A percentile compares a stretch with the other conserved stretches of the same genome.
Evolutionary conservation across 2,329 filamentous ascomycete genomes (phyloP).

Genomic region (Thelonectria olida): DNA sequence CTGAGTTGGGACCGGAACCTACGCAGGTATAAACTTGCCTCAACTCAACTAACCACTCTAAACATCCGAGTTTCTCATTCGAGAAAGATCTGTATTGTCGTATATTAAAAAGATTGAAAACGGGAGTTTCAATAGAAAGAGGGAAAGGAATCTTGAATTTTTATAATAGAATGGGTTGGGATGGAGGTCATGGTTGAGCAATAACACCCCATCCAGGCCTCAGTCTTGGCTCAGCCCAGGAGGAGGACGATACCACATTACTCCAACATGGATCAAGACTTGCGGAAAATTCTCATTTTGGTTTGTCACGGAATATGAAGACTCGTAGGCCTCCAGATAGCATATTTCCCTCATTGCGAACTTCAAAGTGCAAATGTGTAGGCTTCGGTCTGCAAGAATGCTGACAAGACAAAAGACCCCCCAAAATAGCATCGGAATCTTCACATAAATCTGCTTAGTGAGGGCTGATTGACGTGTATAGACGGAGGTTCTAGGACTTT

Average conservation of each 20-base stretch:
- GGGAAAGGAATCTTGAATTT: too few relatives aligned
- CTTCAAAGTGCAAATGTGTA: too few relatives aligned
- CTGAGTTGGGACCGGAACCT: too few relatives aligned
- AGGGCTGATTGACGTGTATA: background rate
- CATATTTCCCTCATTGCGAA: background rate
- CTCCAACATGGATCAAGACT: background rate
- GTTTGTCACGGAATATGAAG: background rate
- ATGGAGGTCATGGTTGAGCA: background rate
- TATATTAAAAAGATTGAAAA: too few relatives aligned
- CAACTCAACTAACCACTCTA: too few relatives aligned
- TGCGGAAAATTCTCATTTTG: background rate
- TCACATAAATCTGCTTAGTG: background rate
- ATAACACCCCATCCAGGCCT: background rate
- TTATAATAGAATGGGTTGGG: too few relatives aligned
- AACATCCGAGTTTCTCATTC: too few relatives aligned
- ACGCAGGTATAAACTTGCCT: too few relatives aligned
- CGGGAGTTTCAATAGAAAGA: too few relatives aligned
- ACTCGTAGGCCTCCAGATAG: background rate
- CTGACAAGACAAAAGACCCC: conserved; percentile 1
- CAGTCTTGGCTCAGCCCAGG: background rate
- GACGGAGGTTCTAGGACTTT: background rate
- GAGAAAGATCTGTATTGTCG: too few relatives aligned
- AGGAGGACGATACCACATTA: background rate
- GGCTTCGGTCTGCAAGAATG: too few relatives aligned
- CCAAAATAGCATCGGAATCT: background rate